Base-by-base conservation (phyloP, 1,284 basidiomycete genomes). In the Earliella scabrosa region DNA sequence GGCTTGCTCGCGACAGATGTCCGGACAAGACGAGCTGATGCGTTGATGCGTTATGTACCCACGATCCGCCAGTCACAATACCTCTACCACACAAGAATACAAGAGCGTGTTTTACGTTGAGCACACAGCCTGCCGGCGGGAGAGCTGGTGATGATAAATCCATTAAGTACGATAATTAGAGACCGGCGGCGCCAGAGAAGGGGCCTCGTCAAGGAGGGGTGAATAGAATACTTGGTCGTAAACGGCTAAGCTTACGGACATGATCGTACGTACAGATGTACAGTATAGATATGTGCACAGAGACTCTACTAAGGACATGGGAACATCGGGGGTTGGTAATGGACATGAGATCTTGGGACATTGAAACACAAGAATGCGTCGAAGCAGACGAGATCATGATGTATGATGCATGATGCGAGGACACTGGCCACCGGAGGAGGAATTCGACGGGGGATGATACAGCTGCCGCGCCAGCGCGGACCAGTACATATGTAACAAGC, bases 381-480 rank as follows among this genome's bases (percentile, higher is more conserved):
- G 49, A 50, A 46, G 41, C 50, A 45, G 24, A 41, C 50, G 26
- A 45, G 41, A 52, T 55, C 44, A 56, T 56, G 54, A 39, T 47
- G 54, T 23, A 40, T 51, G 40, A 51, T 47, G 54, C 29, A 40
- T 51, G 40, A 51, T 51, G 49, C 31, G 21, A 18, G 10, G 26
- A 50, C 26, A 39, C 34, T 24, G 29, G 3, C 11, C 16, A 14
- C 26, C 40, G 43, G 34, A 10, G 39, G 49, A 29, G 21, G 52
- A 20, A n/a, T n/a, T 38, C 9, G 23, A 24, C 11, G 24, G 34
- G 31, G 38, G 51, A 51, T 51, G 52, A 45, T 58, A 63, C 57
- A 55, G 48, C 56, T 48, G 48, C 50, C 58, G 59, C 61, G 61
- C 61, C 61, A 54, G 61, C 61, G 58, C 61, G 53, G 61, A 45